Conservation (phyloP, 805 yeast species). For the Ogataea chonburiensis region DNA sequence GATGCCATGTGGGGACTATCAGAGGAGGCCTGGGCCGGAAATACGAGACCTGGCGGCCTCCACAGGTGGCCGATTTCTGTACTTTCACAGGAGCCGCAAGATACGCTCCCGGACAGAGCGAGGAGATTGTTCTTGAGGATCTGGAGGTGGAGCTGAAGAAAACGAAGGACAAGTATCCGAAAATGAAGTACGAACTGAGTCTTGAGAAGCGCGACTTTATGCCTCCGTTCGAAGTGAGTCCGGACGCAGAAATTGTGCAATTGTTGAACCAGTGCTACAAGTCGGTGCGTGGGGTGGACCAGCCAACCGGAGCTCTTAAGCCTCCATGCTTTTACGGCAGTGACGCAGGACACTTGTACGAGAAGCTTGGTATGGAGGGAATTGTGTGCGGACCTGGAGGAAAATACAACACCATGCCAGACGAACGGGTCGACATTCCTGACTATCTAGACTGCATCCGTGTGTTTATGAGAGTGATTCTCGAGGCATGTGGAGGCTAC, state of each 20-base stretch:
- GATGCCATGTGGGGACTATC: conserved; percentile 34
- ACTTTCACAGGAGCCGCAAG: conserved; percentile 35
- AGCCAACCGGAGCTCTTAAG: conserved; percentile 28
- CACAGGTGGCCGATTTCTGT: conserved; percentile 34
- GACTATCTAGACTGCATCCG: conserved; percentile 27
- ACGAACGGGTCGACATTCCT: conserved; percentile 24
- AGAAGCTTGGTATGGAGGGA: conserved; percentile 27
- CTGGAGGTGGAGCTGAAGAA: conserved; percentile 26
- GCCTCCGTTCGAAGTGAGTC: conserved; percentile 28
- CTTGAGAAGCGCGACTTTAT: conserved; percentile 23
- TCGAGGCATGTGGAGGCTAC: conserved; percentile 26
- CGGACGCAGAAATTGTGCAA: conserved; percentile 23
- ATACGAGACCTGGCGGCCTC: conserved; percentile 34
- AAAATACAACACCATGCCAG: conserved; percentile 29
- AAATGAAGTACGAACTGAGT: conserved; percentile 25
- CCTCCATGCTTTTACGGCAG: conserved; percentile 30
- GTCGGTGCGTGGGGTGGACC: conserved; percentile 19
- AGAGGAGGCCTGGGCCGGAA: conserved; percentile 32
- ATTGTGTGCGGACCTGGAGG: conserved; percentile 31
- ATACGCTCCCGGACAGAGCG: conserved; percentile 34
- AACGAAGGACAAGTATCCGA: conserved; percentile 25
- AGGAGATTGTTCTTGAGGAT: conserved; percentile 26
- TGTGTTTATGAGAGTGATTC: conserved; percentile 25
- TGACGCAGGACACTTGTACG: conserved; percentile 28
- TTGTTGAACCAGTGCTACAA: conserved; percentile 19